These are phyloP conservation scores for Darksidea phi DNA, from an alignment of 495 filamentous ascomycete genomes.

Conservation along the genomic window DNA sequence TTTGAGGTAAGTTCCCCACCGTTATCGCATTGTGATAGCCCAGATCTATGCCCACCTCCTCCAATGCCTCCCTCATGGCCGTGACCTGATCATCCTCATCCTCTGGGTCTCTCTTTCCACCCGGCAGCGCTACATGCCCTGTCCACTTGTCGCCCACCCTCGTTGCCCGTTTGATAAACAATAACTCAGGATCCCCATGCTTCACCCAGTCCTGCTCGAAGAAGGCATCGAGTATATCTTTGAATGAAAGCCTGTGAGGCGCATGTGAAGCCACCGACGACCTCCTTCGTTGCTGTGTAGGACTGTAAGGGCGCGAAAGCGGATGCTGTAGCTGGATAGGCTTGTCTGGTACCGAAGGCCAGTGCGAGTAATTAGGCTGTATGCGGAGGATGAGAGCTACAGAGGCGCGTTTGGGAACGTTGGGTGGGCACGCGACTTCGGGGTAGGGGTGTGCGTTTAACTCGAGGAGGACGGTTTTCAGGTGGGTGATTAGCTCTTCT, in stretches of 20 bases:
- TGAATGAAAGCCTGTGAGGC: conserved; percentile 38
- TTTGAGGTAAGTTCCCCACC: conserved; percentile 69
- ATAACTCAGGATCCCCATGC: conserved; percentile 69
- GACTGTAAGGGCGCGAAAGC: neutral
- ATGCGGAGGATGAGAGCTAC: conserved; percentile 72
- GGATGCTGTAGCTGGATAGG: neutral
- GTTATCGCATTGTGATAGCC: conserved; percentile 54
- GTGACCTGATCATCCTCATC: conserved; percentile 65
- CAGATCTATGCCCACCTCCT: conserved; percentile 72
- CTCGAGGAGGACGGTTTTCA: conserved; percentile 50
- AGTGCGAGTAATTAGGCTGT: conserved; percentile 59
- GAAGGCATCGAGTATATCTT: conserved; percentile 56
- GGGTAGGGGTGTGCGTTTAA: conserved; percentile 59
- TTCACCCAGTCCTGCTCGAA: conserved; percentile 70
- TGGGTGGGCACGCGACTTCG: conserved; percentile 61
- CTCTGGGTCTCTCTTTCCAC: conserved; percentile 67
- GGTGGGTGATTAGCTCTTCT: conserved; percentile 39
- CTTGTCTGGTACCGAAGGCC: conserved; percentile 44
- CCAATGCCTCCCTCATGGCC: conserved; percentile 66
- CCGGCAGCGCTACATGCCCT: conserved; percentile 72
- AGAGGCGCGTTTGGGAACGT: conserved; percentile 65
- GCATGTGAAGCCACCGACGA: conserved; percentile 29
- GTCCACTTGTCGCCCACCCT: conserved; percentile 74
- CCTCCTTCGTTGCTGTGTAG: conserved; percentile 8
- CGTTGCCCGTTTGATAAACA: conserved; percentile 76